Evolutionary conservation across 768 basidiomycete species (phyloP), one percentile per base, ranked within the genome.

Genomic region (Panaeolus cyanescens): DNA sequence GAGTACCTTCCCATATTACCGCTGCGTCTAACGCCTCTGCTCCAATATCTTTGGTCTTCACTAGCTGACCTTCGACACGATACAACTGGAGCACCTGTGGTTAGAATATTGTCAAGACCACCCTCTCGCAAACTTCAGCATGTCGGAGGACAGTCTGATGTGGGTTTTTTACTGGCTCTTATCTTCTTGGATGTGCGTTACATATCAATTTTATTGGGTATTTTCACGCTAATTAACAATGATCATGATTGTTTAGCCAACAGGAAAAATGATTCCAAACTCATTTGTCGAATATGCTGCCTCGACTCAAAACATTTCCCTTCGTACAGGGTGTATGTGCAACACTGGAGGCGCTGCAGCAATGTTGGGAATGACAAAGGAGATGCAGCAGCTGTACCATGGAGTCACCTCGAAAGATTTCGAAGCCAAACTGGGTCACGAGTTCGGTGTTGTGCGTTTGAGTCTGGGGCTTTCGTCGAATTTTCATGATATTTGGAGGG

Each of bases 271-370:
- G 77, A 74, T 91, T 3, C 85, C 91, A 0, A 88, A 89, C 63
- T 85, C 86, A 3, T 92, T 92, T 72, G 80, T 93, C 66, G 90
- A 91, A 68, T 79, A 87, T 65, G 80, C 87, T 0, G 90, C 91
- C 15, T 80, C 86, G n/a, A 77, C 74, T 55, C 80, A 83, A 64
- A 83, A 80, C 55, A 87, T 94, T 59, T 92, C 91, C 15, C 74
- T 94, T 32, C 87, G 92, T 40, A 91, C 92, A 1, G 92, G 92
- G 0, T 95, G 92, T 71, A 88, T 93, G 85, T 95, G 93, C 69
- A 95, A 94, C 65, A 90, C 92, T 12, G 93, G 93, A 10, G 92
- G 87, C 17, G 90, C 91, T 0, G 86, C 90, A 0, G 83, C 89
- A 4, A 74, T 94, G 15, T 79, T 93, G 4, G 87, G 86, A 0